Percentiles rank a stretch among this genome's conserved stretches.
phyloP scores from a whole-genome alignment of 2,329 filamentous ascomycete species.

The Phyllosticta citribraziliensis region DNA sequence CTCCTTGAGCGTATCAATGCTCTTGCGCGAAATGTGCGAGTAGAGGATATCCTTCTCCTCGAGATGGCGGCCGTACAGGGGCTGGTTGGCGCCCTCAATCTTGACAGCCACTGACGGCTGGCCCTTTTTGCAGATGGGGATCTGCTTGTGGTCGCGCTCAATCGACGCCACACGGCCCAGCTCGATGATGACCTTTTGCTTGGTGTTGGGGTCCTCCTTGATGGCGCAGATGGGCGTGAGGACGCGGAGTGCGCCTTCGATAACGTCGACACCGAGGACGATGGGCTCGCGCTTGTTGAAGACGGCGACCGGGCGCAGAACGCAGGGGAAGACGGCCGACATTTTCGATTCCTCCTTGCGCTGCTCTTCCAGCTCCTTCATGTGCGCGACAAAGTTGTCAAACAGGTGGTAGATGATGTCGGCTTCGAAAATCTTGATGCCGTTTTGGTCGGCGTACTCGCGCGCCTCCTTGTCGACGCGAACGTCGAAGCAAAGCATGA shows the following conservation, averaged over 20 bases:
- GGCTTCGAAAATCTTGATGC: constrained; percentile 95
- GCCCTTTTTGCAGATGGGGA: constrained; percentile 85
- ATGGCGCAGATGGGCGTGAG: constrained; percentile 86
- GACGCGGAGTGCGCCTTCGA: constrained; percentile 77
- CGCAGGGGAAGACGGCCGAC: constrained; percentile 92
- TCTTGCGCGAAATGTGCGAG: constrained; percentile 74
- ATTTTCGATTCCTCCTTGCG: constrained; percentile 96
- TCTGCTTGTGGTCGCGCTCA: constrained; percentile 94
- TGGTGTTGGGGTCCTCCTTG: constrained; percentile 69
- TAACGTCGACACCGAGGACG: constrained; percentile 86
- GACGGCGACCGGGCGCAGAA: constrained; percentile 78
- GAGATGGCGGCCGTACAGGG: constrained; percentile 85
- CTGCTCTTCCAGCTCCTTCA: constrained; percentile 75
- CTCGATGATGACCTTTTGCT: constrained; percentile 70
- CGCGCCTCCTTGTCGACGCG: constrained; percentile 97
- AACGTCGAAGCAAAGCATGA: constrained; percentile 99
- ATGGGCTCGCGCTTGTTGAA: constrained; percentile 99
- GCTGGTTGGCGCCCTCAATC: constrained; percentile 90
- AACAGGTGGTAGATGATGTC: constrained; percentile 99
- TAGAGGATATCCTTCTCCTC: constrained; percentile 87
- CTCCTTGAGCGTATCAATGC: constrained; percentile 92
- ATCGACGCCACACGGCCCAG: constrained; percentile 94
- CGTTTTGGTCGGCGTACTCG: constrained; percentile 82
- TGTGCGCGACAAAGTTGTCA: constrained; percentile 91
- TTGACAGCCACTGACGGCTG: constrained; percentile 97